Evolutionary conservation across 2,329 filamentous ascomycete genomes (phyloP).

Genomic region (Metarhizium anisopliae): DNA sequence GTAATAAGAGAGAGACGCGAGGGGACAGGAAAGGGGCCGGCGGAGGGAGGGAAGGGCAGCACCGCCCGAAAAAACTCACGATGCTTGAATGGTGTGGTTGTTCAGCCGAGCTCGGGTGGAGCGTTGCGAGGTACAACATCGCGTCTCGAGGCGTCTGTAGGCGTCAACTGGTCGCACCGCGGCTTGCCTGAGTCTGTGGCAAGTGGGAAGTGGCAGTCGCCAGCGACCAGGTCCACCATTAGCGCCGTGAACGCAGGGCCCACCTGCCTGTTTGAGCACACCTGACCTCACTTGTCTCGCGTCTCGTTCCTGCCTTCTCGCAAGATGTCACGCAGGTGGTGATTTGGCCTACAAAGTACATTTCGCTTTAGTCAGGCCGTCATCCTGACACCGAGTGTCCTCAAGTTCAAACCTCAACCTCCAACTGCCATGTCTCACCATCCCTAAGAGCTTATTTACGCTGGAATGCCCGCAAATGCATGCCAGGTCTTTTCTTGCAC

Average conservation of each 20-base stretch:
- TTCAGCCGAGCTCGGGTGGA: not conserved
- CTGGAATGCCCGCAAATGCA: slow-evolving; percentile 10
- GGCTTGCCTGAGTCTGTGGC: not conserved
- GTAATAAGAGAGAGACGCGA: not conserved
- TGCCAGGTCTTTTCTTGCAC: slow-evolving; percentile 6
- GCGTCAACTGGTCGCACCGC: not conserved
- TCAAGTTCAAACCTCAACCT: not conserved
- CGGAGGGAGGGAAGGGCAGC: not conserved
- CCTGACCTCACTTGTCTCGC: not conserved
- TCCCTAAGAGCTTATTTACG: slow-evolving; percentile 4
- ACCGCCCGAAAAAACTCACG: not conserved
- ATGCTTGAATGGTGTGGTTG: slow-evolving; percentile 4
- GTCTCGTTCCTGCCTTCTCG: not conserved
- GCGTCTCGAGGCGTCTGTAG: not conserved
- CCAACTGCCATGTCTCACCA: slow-evolving; percentile 8
- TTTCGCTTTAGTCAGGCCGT: too few species aligned
- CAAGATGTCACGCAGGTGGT: too few species aligned
- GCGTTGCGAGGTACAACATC: not conserved
- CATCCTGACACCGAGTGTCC: too few species aligned
- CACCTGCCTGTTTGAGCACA: slow-evolving; percentile 1
- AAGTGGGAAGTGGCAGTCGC: not conserved
- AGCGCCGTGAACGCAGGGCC: not conserved
- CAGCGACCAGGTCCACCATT: not conserved
- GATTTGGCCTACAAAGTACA: too few species aligned
- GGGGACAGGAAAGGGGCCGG: not conserved